Conservation (phyloP, 306 rosid species). For the Aeschynomene evenia region DNA sequence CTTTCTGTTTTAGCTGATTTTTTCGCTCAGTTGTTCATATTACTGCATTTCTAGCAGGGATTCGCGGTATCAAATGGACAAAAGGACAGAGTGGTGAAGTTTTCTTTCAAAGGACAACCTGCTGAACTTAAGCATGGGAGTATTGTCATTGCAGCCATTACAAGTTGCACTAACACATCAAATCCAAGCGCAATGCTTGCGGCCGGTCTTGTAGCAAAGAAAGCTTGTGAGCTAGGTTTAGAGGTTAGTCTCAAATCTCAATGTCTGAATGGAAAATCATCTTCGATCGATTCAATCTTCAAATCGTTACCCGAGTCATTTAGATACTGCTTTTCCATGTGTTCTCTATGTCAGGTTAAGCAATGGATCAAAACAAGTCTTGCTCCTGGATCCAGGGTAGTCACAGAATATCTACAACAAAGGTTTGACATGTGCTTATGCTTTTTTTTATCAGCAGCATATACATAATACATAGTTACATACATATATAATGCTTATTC, state of each 20-base stretch:
- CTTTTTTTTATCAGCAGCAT: not conserved
- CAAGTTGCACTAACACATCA: conserved; percentile 87
- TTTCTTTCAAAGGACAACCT: conserved; percentile 58
- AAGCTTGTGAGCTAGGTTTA: conserved; percentile 75
- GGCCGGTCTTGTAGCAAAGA: conserved; percentile 81
- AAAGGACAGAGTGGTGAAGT: conserved; percentile 58
- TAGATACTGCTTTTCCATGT: not conserved
- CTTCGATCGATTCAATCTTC: not conserved
- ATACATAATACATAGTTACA: not conserved
- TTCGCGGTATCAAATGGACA: conserved; percentile 65
- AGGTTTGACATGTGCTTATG: conserved; percentile 21
- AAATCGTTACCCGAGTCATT: not conserved
- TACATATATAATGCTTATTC: not conserved
- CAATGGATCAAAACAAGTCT: conserved; percentile 50
- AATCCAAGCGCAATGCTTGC: conserved; percentile 88
- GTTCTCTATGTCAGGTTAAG: conserved; percentile 32
- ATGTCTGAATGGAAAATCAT: not conserved
- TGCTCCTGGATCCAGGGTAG: conserved; percentile 45
- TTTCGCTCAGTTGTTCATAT: not conserved
- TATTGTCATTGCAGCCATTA: conserved; percentile 81
- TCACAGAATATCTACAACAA: conserved; percentile 35
- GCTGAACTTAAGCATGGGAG: conserved; percentile 75
- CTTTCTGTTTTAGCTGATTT: not conserved
- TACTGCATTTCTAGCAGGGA: conserved; percentile 45
- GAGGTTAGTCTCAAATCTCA: conserved; percentile 44